Evolutionary conservation across 2,329 filamentous ascomycete genomes (phyloP).

Genomic region (Cercospora beticola): DNA sequence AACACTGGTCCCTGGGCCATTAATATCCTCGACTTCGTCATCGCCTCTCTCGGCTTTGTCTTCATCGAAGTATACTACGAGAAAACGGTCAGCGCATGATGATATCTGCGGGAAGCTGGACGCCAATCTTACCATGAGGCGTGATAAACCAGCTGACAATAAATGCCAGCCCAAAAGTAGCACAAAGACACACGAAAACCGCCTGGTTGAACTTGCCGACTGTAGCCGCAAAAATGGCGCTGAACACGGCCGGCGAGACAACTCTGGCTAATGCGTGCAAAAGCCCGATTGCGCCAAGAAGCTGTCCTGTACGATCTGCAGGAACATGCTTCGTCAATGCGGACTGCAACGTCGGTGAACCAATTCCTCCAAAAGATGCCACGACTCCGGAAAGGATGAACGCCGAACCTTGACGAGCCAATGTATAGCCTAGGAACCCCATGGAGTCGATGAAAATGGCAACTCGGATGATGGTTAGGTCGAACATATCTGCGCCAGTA

Average conservation of each 20-base stretch:
- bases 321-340: slow-evolving; percentile 89
- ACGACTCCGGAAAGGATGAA: slow-evolving; percentile 73
- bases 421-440: slow-evolving; percentile 72
- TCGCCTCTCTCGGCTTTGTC: slow-evolving; percentile 19
- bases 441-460: slow-evolving; percentile 74
- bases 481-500: slow-evolving; percentile 72
- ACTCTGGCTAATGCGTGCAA: slow-evolving; percentile 80
- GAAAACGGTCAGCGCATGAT: neutral
- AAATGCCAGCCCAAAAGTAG: slow-evolving; percentile 66
- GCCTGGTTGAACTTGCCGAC: slow-evolving; percentile 76
- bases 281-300: slow-evolving; percentile 85
- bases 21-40: slow-evolving; percentile 5
- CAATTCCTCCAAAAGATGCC: slow-evolving; percentile 78
- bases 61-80: slow-evolving; percentile 25
- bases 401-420: slow-evolving; percentile 60
- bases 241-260: slow-evolving; percentile 77
- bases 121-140: slow-evolving; percentile 65
- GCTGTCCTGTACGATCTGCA: slow-evolving; percentile 73
- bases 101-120: neutral
- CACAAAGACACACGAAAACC: slow-evolving; percentile 73
- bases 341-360: slow-evolving; percentile 78
- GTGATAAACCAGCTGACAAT: slow-evolving; percentile 68
- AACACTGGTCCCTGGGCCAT: neutral
- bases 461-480: slow-evolving; percentile 72
- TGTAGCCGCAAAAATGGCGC: slow-evolving; percentile 79